phyloP scores from a whole-genome alignment of 2,329 filamentous ascomycete species.

The Fusarium falciforme region DNA sequence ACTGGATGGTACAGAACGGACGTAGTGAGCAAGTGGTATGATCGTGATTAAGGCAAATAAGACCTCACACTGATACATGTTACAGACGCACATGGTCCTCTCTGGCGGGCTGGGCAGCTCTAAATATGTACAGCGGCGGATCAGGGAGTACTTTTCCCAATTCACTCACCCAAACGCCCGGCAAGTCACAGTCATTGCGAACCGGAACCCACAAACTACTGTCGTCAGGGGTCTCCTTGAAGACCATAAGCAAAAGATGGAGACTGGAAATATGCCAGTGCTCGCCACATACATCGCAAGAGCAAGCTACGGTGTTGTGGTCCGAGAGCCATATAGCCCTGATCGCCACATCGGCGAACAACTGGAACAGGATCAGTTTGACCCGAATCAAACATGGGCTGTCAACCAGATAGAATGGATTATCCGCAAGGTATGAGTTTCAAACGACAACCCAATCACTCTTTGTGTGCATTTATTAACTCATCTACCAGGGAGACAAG shows the following conservation, averaged over 20 bases:
- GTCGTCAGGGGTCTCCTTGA: background rate
- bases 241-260: background rate
- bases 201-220: background rate
- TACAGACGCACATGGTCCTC: background rate
- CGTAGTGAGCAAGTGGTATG: background rate
- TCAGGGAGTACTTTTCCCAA: background rate
- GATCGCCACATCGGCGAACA: background rate
- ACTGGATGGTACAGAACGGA: background rate
- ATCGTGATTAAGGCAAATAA: rapidly evolving
- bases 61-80: background rate
- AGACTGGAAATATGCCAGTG: background rate
- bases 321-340: background rate
- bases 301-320: background rate
- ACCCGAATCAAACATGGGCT: background rate
- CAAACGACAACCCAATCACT: rapidly evolving
- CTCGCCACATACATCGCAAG: background rate
- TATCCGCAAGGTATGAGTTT: background rate
- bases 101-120: background rate
- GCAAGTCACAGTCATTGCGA: background rate
- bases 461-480: background rate
- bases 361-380: background rate
- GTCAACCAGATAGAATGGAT: background rate
- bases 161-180: background rate
- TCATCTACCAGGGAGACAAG: background rate
- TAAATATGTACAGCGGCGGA: background rate